Conservation (phyloP, 345 rosid genomes). For the Kernera saxatilis region DNA sequence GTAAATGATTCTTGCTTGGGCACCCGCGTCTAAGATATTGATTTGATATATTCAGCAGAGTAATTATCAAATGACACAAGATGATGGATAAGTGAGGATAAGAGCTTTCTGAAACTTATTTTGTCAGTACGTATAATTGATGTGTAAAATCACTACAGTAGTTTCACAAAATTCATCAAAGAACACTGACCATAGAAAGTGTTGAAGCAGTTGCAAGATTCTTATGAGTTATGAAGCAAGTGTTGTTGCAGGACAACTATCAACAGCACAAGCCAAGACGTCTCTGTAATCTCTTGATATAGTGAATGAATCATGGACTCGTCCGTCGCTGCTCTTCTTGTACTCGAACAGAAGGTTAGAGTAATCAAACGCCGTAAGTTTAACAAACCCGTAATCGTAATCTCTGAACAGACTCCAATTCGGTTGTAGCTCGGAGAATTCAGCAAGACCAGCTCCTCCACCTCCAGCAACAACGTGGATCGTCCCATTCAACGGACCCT, state of each 20-base stretch:
- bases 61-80: background rate
- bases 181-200: background rate
- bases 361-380: constrained; percentile 55
- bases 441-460: constrained; percentile 56
- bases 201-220: background rate
- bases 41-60: background rate
- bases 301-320: constrained; percentile 55
- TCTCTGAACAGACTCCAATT: constrained; percentile 55
- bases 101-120: background rate
- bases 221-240: constrained; percentile 41
- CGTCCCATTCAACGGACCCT: constrained; percentile 53
- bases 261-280: constrained; percentile 49
- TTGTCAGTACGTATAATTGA: background rate
- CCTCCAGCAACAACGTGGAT: constrained; percentile 76
- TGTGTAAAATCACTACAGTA: background rate
- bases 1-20: constrained; percentile 1
- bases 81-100: background rate
- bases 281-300: constrained; percentile 51
- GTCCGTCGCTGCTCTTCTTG: constrained; percentile 68
- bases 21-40: background rate
- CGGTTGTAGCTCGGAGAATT: constrained; percentile 41
- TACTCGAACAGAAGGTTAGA: constrained; percentile 56
- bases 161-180: background rate
- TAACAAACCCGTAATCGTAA: constrained; percentile 43
- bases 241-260: constrained; percentile 53